Base-by-base conservation (phyloP, 345 rosid species). In the Schrenkiella parvula region DNA sequence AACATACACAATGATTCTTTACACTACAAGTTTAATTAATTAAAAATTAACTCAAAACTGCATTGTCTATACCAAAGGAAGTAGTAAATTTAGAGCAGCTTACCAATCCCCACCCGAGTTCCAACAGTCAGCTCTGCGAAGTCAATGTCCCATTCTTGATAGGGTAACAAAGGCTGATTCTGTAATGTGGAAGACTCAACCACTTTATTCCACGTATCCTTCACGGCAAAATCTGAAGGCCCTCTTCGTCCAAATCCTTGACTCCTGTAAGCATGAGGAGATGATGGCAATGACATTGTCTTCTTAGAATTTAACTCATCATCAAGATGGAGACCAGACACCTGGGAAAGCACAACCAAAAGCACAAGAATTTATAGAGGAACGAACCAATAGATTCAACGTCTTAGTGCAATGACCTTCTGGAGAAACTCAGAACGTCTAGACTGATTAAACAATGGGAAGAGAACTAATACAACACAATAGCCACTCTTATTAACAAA, bases 51-150 rank as follows among this genome's bases (percentile, higher is more conserved):
- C 57, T 65, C 64, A 62, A 61, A 50, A 32, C 4, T 52, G 14
- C 63, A 52, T 54, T 53, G 14, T 54, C 19, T 21, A 42, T 23
- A 41, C 21, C 28, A 50, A 59, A 59, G 23, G 38, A 23, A 21
- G 43, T 15, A 34, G 26, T 34, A 53, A 43, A 52, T 2, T 23
- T 41, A 42, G 47, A 39, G 54, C 19, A 63, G 72, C 85, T 83
- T 83, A 95, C 99, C 99, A 56, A 95, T 90, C 34, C 99, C 98
- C 82, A 95, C 98, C 51, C 98, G 98, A 74, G 96, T 87, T 64
- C 99, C 97, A 72, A 95, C 95, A 2, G 87, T 85, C 75, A 95
- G 54, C 71, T 95, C 99, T 19, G 97, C 86, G 84, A 88, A 92
- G 83, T 92, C 93, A 77, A 95, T 95, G 79, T 88, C 84, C 99